Base-by-base conservation (phyloP, 23 red algal genomes). In the Chondrus crispus region DNA sequence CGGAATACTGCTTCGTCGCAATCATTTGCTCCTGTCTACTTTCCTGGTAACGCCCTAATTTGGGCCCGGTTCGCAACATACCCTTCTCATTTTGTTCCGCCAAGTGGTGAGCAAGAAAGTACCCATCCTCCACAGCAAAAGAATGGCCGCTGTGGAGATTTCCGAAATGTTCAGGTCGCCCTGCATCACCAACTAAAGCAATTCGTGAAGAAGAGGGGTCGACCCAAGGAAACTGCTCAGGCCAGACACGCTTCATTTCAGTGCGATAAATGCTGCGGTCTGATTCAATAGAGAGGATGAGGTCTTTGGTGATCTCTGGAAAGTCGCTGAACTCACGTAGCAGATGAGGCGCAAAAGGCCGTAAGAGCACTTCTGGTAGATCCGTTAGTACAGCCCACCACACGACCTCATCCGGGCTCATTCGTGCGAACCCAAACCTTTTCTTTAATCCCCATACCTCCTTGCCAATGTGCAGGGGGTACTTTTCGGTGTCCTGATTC, bases 171-270 rank as follows among this genome's bases (percentile, higher is more conserved):
- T 62, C 30, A 19, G 76, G 89, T 36, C 89, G 37, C 42, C 77
- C 79, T 2, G 89, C 89, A 44, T 92, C 89, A 3, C 89, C 89
- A 16, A 84, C 79, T 13, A 92, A 46, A 33, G 79, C 89, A 6
- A 92, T 77, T 58, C 77, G 75, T 26, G 71, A 81, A 38, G 77
- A 82, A 37, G 63, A 81, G 30, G 41, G 36, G 52, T 92, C 89
- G 24, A 92, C 66, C 89, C 89, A 92, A 33, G 89, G 89, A 24
- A 70, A 81, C 22, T 92, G 46, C 68, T 73, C 76, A 28, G 89
- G 77, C 89, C 89, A 92, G 35, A 92, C 89, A 28, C 62, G 75
- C 79, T 73, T 82, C 58, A 92, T 81, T 42, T 92, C 89, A 19
- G 62, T 39, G 33, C 89, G 89, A 75, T 52, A 38, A 46, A 92